These are phyloP conservation scores for Phialophora expanda DNA, from an alignment of 2,329 filamentous ascomycete species.

Conservation along the genomic window DNA sequence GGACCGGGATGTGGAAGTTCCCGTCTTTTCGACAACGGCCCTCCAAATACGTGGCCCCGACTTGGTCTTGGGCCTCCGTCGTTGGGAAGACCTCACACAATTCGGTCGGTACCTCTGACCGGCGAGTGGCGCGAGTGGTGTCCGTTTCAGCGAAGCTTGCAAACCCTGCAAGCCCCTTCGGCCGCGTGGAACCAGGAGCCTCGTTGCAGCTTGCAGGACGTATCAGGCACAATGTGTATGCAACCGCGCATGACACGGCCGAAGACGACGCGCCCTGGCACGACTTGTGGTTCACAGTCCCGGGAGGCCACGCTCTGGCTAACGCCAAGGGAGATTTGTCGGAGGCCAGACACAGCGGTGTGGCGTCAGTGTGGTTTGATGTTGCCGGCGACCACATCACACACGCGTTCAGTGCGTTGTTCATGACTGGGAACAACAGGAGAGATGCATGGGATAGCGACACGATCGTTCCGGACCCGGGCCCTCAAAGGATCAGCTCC, in stretches of 20 bases:
- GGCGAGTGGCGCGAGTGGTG: constrained; percentile 6
- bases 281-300: constrained; percentile 7
- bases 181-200: not conserved
- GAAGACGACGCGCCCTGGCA: constrained; percentile 6
- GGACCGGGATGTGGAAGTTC: constrained; percentile 13
- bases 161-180: not conserved
- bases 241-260: not conserved
- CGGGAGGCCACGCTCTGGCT: not conserved
- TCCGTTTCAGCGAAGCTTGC: constrained; percentile 2
- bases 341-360: not conserved
- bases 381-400: not conserved
- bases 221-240: not conserved
- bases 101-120: not conserved
- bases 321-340: not conserved
- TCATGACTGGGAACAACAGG: not conserved
- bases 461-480: constrained; percentile 1
- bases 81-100: not conserved
- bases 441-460: not conserved
- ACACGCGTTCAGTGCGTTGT: not conserved
- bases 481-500: not conserved
- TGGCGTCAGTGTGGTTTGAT: constrained; percentile 9
- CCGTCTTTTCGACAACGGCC: constrained; percentile 5
- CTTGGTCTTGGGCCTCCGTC: constrained; percentile 11
- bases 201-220: not conserved
- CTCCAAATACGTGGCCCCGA: not conserved